Percentiles rank a stretch among this genome's conserved stretches.
phyloP scores from a whole-genome alignment of 2,329 filamentous ascomycete genomes.

The Ploettnerulaceae sp. region DNA sequence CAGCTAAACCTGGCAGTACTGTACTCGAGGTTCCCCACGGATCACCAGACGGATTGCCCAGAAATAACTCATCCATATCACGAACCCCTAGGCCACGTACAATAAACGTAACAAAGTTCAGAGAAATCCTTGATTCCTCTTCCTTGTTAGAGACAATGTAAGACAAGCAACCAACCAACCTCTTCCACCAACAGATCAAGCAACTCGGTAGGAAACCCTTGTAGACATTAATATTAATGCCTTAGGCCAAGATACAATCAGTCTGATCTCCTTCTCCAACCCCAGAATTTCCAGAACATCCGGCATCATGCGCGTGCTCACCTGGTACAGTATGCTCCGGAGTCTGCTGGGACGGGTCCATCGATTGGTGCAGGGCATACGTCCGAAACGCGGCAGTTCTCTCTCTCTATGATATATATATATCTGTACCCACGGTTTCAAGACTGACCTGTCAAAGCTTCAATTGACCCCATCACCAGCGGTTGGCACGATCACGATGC shows the following conservation, averaged over 20 bases:
- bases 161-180: no score
- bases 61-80: no score
- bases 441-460: conserved; percentile 4
- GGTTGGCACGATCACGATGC: neutral
- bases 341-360: neutral
- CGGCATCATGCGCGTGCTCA: conserved; percentile 7
- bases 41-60: no score
- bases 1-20: no score
- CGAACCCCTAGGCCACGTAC: no score
- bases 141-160: no score
- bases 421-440: conserved; percentile 14
- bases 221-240: neutral
- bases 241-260: neutral
- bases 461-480: conserved; percentile 6
- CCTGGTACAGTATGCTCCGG: conserved; percentile 5
- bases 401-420: no score
- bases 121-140: no score
- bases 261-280: neutral
- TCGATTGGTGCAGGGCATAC: neutral
- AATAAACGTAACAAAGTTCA: no score
- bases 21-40: no score
- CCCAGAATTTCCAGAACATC: conserved; percentile 3
- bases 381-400: conserved; percentile 3
- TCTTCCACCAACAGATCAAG: no score
- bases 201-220: no score